Evolutionary conservation across 768 basidiomycete species (phyloP).

Genomic region (Strobilomyces dryophilus): DNA sequence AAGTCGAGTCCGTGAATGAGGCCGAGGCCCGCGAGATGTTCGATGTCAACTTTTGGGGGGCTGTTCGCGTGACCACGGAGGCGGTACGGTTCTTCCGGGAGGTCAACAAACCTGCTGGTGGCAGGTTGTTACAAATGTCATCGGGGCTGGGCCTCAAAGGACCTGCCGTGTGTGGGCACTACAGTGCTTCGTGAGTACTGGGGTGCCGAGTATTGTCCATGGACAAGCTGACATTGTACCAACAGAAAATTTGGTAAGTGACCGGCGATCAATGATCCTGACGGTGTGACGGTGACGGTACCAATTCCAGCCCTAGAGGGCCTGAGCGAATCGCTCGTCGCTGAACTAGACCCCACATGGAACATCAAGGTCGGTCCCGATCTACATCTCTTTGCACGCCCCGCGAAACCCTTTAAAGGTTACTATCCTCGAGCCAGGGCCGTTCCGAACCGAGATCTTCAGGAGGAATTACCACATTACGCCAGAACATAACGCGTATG

Average conservation of each 20-base stretch:
- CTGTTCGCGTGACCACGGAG: constrained; percentile 24
- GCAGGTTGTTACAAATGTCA: constrained; percentile 36
- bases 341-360: neutral
- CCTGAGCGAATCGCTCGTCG: constrained; percentile 7
- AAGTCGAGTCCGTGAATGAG: constrained; percentile 35
- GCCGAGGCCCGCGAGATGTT: constrained; percentile 32
- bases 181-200: neutral
- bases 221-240: neutral
- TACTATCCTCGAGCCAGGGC: constrained; percentile 15
- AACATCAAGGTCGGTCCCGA: neutral
- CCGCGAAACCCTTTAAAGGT: constrained; percentile 1
- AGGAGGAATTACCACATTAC: neutral
- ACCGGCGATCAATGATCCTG: neutral
- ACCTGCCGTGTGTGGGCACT: neutral
- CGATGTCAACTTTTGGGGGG: constrained; percentile 22
- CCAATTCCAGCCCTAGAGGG: constrained; percentile 8
- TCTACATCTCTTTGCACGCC: neutral
- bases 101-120: constrained; percentile 36
- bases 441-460: constrained; percentile 12
- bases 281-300: neutral
- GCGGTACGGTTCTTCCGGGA: constrained; percentile 36
- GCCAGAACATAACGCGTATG: constrained; percentile 20
- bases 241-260: neutral
- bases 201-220: neutral
- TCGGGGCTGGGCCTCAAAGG: constrained; percentile 33